Base-by-base conservation (phyloP, 257 asterid species). In the Forsythia viridissima region DNA sequence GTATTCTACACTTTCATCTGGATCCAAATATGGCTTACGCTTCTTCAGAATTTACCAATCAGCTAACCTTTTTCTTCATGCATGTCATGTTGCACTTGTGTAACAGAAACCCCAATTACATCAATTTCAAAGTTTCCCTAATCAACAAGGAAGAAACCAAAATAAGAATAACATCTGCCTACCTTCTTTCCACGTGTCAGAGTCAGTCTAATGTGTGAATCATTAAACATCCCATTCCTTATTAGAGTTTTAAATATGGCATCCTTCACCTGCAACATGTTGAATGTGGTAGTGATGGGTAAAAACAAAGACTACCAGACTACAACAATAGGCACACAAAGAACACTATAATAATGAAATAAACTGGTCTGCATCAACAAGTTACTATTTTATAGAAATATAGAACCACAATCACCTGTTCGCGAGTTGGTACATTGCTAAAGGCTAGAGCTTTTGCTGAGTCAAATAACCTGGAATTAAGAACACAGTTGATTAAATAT, bases 171-270 rank as follows among this genome's bases (percentile, higher is more conserved):
- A 70, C 42, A 30, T 20, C 0, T 73, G 68, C 41, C 20, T 63
- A 87, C 98, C 97, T 93, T 95, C 89, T 92, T 93, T 78, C 99
- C 99, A 48, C 99, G 99, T 69, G 99, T 93, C 85, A 95, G 74
- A 82, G 97, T 93, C 76, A 95, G 85, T 80, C 98, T 90, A 66
- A 95, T 90, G 76, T 93, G 98, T 65, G 90, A 91, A 80, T 90
- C 77, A 79, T 85, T 86, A 80, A 90, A 92, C 99, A 95, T 95
- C 78, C 93, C 97, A 84, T 95, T 95, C 73, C 89, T 81, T 85
- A 95, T 83, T 66, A 95, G 90, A 72, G 97, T 95, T 76, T 77
- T 88, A 87, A 95, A 95, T 68, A 93, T 93, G 55, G 99, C 96
- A 79, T 93, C 97, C 88, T 89, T 92, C 78, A 93, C 97, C 99